These are phyloP conservation scores for Sugiyamaella castrensis DNA, from an alignment of 1,139 yeast genomes.

Conservation along the genomic window DNA sequence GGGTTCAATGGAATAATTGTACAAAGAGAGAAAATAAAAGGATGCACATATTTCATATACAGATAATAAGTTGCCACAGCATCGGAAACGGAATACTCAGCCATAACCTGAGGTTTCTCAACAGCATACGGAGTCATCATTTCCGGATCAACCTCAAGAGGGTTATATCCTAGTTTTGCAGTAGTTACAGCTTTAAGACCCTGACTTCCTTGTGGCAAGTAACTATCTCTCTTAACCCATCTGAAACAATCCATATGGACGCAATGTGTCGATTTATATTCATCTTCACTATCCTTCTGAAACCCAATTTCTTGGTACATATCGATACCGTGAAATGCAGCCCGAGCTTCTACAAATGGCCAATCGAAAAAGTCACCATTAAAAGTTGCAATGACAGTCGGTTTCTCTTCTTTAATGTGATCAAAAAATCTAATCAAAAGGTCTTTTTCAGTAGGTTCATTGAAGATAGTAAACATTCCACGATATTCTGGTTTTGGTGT, in stretches of 20 bases:
- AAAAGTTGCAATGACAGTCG: slow-evolving; percentile 94
- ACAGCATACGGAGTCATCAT: slow-evolving; percentile 96
- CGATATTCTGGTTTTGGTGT: slow-evolving; percentile 97
- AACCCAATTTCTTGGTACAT: slow-evolving; percentile 96
- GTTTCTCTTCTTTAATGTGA: slow-evolving; percentile 81
- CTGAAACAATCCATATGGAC: slow-evolving; percentile 96
- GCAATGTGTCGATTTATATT: slow-evolving; percentile 89
- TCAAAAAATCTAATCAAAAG: slow-evolving; percentile 76
- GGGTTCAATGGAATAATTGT: slow-evolving; percentile 95
- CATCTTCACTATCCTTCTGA: slow-evolving; percentile 81
- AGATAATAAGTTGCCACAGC: slow-evolving; percentile 98
- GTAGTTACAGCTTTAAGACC: slow-evolving; percentile 98
- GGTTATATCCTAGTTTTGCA: slow-evolving; percentile 92
- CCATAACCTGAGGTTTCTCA: slow-evolving; percentile 85
- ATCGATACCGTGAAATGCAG: slow-evolving; percentile 76
- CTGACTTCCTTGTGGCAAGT: slow-evolving; percentile 97
- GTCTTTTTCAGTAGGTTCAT: slow-evolving; percentile 81
- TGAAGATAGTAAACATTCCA: slow-evolving; percentile 84
- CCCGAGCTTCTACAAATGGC: slow-evolving; percentile 95
- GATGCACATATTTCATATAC: slow-evolving; percentile 95
- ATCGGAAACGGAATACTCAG: slow-evolving; percentile 98
- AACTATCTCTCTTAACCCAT: slow-evolving; percentile 99
- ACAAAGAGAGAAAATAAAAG: slow-evolving; percentile 92
- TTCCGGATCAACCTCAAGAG: slow-evolving; percentile 96
- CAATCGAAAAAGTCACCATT: slow-evolving; percentile 99